Conservation (phyloP, 2,329 filamentous ascomycete species). For the Talaromyces sp. region DNA sequence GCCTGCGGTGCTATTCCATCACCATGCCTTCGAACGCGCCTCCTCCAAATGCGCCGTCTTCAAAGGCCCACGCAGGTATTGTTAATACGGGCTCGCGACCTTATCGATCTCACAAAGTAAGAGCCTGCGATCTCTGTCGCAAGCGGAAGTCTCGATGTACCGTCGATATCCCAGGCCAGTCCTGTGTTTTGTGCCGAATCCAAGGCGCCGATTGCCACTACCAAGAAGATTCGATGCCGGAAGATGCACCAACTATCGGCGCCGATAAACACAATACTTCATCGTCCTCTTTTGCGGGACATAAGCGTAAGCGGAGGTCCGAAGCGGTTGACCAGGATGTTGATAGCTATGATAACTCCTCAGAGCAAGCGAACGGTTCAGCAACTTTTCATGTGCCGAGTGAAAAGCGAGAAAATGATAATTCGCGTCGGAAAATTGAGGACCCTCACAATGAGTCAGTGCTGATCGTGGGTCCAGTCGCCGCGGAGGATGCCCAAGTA, state of each 20-base stretch:
- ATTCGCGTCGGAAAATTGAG: conserved; percentile 29
- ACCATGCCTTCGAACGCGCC: conserved; percentile 7
- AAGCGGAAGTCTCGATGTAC: conserved; percentile 59
- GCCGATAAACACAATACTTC: conserved; percentile 27
- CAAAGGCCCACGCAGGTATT: conserved; percentile 31
- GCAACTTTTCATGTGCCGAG: conserved; percentile 23
- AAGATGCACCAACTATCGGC: conserved; percentile 23
- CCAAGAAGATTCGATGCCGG: conserved; percentile 36
- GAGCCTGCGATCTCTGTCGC: conserved; percentile 57
- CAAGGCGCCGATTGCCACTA: conserved; percentile 56
- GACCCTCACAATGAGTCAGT: conserved; percentile 40
- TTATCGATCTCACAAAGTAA: conserved; percentile 58
- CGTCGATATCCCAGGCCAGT: conserved; percentile 48
- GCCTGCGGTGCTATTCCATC: neutral
- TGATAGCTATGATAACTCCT: conserved; percentile 16
- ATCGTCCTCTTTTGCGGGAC: conserved; percentile 22
- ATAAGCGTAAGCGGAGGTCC: conserved; percentile 35
- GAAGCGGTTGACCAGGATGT: conserved; percentile 24
- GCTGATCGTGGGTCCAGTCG: conserved; percentile 57
- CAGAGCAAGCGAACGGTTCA: conserved; percentile 19
- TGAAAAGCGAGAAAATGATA: conserved; percentile 27
- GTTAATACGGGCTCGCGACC: conserved; percentile 47
- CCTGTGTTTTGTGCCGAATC: conserved; percentile 55
- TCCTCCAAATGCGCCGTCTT: conserved; percentile 17
- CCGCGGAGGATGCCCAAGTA: conserved; percentile 57